phyloP scores from a whole-genome alignment of 495 filamentous ascomycete genomes.

The Rhypophila decipiens region DNA sequence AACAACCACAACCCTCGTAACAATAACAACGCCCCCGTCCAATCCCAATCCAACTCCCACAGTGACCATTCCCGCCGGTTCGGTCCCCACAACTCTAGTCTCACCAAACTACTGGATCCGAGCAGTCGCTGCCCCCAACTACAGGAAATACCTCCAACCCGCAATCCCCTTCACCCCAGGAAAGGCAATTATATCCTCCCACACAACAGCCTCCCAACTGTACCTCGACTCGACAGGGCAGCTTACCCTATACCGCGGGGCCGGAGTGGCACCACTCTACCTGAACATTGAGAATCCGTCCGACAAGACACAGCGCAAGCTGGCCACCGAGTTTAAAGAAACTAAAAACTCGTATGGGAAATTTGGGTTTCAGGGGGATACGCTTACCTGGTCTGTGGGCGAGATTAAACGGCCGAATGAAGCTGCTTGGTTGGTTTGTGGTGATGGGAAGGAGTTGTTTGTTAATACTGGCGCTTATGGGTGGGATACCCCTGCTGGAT shows the following conservation, averaged over 20 bases:
- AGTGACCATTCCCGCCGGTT: slow-evolving; percentile 22
- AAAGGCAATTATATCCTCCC: slow-evolving; percentile 31
- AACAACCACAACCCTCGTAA: slow-evolving; percentile 3
- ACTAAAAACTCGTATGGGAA: slow-evolving; percentile 40
- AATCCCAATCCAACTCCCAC: slow-evolving; percentile 15
- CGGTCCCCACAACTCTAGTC: slow-evolving; percentile 34
- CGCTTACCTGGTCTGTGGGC: slow-evolving; percentile 36
- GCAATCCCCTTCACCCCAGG: slow-evolving; percentile 23
- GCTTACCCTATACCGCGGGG: slow-evolving; percentile 32
- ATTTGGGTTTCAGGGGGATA: slow-evolving; percentile 44
- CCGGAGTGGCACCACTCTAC: slow-evolving; percentile 7
- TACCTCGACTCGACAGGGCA: slow-evolving; percentile 41
- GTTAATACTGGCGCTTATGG: slow-evolving; percentile 45
- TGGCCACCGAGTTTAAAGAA: slow-evolving; percentile 22
- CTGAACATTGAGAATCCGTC: slow-evolving; percentile 29
- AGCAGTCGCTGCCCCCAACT: slow-evolving; percentile 44
- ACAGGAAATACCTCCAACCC: slow-evolving; percentile 46
- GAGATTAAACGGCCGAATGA: slow-evolving; percentile 37
- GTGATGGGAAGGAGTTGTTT: slow-evolving; percentile 31
- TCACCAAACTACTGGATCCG: slow-evolving; percentile 46
- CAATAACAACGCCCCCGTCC: slow-evolving; percentile 1
- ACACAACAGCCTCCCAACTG: slow-evolving; percentile 44
- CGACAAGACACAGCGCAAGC: slow-evolving; percentile 28
- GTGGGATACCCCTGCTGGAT: slow-evolving; percentile 43
- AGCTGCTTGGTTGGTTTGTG: slow-evolving; percentile 45